Evolutionary conservation across 2,329 filamentous ascomycete species (phyloP).

Genomic region (Claviceps sp.): DNA sequence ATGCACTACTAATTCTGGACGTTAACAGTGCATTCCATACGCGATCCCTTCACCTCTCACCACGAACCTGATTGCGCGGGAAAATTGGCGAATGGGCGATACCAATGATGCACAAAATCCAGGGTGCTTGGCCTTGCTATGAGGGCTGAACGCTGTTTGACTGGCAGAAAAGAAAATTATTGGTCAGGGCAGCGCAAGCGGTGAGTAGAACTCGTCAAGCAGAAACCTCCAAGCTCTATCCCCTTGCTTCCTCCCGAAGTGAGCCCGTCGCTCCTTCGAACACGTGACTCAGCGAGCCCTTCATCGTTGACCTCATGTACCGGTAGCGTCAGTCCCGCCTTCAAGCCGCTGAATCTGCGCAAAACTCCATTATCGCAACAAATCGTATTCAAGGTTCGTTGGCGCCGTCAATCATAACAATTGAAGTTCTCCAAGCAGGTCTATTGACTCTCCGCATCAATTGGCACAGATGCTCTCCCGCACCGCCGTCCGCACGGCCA

Average conservation of each 20-base stretch:
- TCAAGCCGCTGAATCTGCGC: conserved; percentile 9
- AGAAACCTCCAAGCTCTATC: neutral
- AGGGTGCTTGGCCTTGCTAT: neutral
- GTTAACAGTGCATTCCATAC: conserved; percentile 8
- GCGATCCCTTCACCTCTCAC: neutral
- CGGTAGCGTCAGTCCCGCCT: conserved; percentile 14
- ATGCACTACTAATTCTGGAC: conserved; percentile 8
- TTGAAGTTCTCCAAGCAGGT: conserved; percentile 7
- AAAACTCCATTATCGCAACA: conserved; percentile 13
- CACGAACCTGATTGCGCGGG: neutral
- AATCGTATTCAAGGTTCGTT: conserved; percentile 7
- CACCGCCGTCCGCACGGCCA: conserved; percentile 50
- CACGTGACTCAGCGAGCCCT: conserved; percentile 15
- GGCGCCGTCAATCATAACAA: conserved; percentile 3
- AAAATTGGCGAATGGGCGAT: conserved; percentile 4
- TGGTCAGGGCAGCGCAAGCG: conserved; percentile 10
- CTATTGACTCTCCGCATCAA: conserved; percentile 24
- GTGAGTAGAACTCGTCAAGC: conserved; percentile 7
- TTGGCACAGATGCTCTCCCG: conserved; percentile 66
- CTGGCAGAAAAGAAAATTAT: conserved; percentile 15
- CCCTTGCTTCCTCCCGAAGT: neutral
- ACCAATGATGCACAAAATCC: conserved; percentile 1
- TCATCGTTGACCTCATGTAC: conserved; percentile 18
- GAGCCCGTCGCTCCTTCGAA: neutral
- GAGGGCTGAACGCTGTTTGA: neutral